Percentiles rank a stretch among this genome's conserved stretches.
phyloP scores from a whole-genome alignment of 2,329 filamentous ascomycete species.

The Aspergillus floridensis region DNA sequence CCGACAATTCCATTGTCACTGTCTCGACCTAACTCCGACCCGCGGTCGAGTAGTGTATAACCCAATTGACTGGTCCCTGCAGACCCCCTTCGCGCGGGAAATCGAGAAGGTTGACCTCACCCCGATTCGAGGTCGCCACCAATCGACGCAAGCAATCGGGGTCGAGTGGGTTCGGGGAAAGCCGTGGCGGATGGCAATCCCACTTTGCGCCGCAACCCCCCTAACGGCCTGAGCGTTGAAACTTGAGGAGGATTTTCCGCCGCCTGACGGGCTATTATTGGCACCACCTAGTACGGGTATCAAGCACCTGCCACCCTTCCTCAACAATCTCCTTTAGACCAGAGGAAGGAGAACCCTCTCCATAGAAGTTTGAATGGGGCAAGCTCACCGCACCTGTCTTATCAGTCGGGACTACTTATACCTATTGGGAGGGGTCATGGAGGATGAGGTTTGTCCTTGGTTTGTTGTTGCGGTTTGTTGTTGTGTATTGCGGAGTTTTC shows the following conservation, averaged over 20 bases:
- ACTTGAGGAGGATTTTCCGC: not conserved
- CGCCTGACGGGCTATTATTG: not conserved
- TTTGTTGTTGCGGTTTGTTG: too few relatives aligned
- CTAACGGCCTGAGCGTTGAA: constrained; percentile 6
- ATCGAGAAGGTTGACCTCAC: constrained; percentile 1
- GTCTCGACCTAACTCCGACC: not conserved
- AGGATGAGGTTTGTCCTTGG: too few relatives aligned
- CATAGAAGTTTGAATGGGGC: not conserved
- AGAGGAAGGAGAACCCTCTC: not conserved
- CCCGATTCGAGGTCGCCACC: not conserved
- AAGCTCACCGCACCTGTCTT: not conserved
- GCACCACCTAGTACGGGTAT: not conserved
- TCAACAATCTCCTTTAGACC: not conserved
- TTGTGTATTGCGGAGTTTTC: not conserved
- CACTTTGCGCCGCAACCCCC: not conserved
- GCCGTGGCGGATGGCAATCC: not conserved
- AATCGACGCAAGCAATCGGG: not conserved
- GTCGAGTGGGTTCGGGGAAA: not conserved
- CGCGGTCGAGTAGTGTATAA: not conserved
- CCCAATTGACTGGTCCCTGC: not conserved
- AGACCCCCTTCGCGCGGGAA: not conserved
- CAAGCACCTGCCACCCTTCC: not conserved
- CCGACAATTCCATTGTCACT: not conserved
- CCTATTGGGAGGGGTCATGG: too few relatives aligned
- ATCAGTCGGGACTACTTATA: not conserved